Conservation (phyloP, 2,329 filamentous ascomycete species). For the Fusarium miscanthi region DNA sequence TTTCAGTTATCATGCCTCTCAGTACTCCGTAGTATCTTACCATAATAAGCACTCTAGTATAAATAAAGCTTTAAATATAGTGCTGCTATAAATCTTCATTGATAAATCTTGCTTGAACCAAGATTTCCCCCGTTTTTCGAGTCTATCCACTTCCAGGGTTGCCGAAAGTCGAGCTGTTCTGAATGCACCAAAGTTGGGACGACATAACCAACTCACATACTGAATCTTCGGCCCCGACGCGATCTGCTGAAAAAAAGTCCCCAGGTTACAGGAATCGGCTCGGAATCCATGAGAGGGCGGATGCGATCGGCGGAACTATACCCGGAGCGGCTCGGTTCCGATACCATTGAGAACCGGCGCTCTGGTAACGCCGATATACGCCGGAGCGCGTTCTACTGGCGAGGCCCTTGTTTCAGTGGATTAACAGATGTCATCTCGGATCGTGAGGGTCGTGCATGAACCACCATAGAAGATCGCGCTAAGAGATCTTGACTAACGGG, state of each 20-base stretch:
- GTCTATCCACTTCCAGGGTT: neutral
- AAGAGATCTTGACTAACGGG: neutral
- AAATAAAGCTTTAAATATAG: neutral
- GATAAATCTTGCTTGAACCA: too few species aligned
- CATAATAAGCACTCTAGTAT: neutral
- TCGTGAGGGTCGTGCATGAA: neutral
- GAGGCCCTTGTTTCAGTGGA: neutral
- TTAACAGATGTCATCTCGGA: neutral
- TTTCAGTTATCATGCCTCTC: too few species aligned
- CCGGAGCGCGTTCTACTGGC: neutral
- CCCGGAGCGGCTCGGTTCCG: neutral
- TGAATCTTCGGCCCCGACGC: rapidly evolving
- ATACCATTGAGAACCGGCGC: neutral
- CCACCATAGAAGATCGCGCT: neutral
- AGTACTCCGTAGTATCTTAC: neutral
- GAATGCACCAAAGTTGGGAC: too few species aligned
- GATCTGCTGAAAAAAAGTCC: rapidly evolving
- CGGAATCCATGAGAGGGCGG: too few species aligned
- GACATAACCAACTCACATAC: rapidly evolving
- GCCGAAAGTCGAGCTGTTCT: too few species aligned
- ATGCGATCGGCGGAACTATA: neutral
- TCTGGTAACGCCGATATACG: neutral
- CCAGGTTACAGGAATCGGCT: too few species aligned
- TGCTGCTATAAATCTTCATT: too few species aligned
- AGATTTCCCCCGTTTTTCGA: too few species aligned